phyloP scores from a whole-genome alignment of 1,139 yeast genomes.

The Candida glucosophila region DNA sequence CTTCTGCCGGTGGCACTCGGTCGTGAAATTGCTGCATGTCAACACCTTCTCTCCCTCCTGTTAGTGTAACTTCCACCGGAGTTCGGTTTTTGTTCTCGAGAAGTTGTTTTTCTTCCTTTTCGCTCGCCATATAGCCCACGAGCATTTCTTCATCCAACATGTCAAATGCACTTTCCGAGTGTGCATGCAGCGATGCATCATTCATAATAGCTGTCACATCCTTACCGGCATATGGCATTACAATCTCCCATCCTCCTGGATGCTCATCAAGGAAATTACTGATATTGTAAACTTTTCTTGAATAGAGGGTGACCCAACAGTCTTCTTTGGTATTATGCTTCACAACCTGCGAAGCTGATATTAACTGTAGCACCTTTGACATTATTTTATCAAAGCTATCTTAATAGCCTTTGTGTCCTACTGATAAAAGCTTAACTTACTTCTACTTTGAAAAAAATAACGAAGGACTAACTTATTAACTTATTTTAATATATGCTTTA shows the following conservation, averaged over 20 bases:
- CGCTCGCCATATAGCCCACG: slow-evolving; percentile 39
- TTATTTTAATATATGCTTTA: no score
- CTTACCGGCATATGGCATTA: slow-evolving; percentile 71
- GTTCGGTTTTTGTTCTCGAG: slow-evolving; percentile 33
- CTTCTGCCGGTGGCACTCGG: slow-evolving; percentile 62
- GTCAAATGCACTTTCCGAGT: slow-evolving; percentile 82
- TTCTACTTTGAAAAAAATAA: no score
- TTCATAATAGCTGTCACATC: slow-evolving; percentile 76
- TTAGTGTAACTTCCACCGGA: slow-evolving; percentile 34
- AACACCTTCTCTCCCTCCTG: slow-evolving; percentile 10
- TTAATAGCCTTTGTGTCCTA: no score
- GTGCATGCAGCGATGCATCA: slow-evolving; percentile 62
- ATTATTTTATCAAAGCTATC: no score
- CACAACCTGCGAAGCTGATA: slow-evolving; percentile 31
- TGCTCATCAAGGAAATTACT: slow-evolving; percentile 42
- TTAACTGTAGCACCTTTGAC: slow-evolving; percentile 25
- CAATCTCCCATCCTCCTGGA: slow-evolving; percentile 73
- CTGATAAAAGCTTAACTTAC: no score
- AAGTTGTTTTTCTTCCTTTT: slow-evolving; percentile 34
- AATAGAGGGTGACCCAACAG: slow-evolving; percentile 71
- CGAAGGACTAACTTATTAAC: no score
- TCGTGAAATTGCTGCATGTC: slow-evolving; percentile 44
- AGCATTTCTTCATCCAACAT: slow-evolving; percentile 69
- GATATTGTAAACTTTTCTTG: slow-evolving; percentile 61
- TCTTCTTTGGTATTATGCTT: slow-evolving; percentile 44